A percentile compares a stretch with the other conserved stretches of the same genome.
Conservation (phyloP, 345 rosid species). For the Populus ilicifolia region DNA sequence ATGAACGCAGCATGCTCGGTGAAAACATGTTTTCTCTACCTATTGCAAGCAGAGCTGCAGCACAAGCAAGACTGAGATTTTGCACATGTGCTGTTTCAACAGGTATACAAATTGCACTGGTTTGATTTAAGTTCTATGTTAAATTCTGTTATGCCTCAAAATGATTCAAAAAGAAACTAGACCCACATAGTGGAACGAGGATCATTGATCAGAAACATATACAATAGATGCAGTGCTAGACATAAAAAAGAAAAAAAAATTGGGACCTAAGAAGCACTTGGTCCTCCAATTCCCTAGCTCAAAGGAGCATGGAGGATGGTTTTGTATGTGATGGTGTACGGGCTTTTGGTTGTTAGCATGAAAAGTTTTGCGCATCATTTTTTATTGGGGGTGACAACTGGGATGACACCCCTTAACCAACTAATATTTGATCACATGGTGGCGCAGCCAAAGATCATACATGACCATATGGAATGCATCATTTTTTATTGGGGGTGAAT, state of each 20-base stretch:
- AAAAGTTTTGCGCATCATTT: background rate
- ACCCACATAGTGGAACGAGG: background rate
- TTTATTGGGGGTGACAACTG: background rate
- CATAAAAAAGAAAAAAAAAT: background rate
- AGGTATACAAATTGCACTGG: too few relatives aligned
- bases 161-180: background rate
- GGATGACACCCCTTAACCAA: background rate
- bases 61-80: too few relatives aligned
- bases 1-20: too few relatives aligned
- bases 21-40: too few relatives aligned
- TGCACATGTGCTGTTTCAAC: too few relatives aligned
- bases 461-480: conserved; percentile 97
- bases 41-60: too few relatives aligned
- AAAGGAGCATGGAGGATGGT: background rate
- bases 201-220: background rate
- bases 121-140: too few relatives aligned
- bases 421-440: conserved; percentile 78
- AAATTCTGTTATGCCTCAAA: too few relatives aligned
- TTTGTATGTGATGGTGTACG: conserved; percentile 2
- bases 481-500: conserved; percentile 68
- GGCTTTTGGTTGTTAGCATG: conserved; percentile 10
- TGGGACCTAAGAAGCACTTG: background rate
- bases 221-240: background rate
- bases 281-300: background rate
- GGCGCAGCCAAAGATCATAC: conserved; percentile 95